Percentiles rank a stretch among this genome's conserved stretches.
Evolutionary conservation across 164 flowering plant species (phyloP).

Genomic region (Vitis riparia): DNA sequence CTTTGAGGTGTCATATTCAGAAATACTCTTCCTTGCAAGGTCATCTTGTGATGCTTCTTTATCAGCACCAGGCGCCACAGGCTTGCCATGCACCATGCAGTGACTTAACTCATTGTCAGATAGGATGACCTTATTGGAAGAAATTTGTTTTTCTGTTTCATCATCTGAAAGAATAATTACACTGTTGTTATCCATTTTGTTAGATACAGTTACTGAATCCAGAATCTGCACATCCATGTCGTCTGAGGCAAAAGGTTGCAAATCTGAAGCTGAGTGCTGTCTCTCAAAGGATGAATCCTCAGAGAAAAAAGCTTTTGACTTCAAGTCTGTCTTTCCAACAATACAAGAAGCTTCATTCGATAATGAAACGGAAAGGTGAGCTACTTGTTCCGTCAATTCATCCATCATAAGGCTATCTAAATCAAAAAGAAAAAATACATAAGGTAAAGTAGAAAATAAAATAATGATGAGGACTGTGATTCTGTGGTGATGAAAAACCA

Average conservation of each 20-base stretch:
- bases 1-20: conserved; percentile 17
- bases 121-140: conserved; percentile 10
- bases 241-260: conserved; percentile 18
- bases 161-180: conserved; percentile 77
- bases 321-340: conserved; percentile 18
- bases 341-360: conserved; percentile 27
- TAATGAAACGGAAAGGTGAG: conserved; percentile 60
- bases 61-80: conserved; percentile 13
- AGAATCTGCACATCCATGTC: conserved; percentile 30
- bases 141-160: conserved; percentile 43
- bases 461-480: neutral
- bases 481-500: neutral
- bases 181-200: conserved; percentile 10
- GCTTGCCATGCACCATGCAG: conserved; percentile 10
- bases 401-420: conserved; percentile 54
- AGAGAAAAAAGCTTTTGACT: conserved; percentile 17
- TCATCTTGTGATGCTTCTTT: conserved; percentile 11
- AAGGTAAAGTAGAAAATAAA: neutral
- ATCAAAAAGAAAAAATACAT: conserved; percentile 10
- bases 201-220: conserved; percentile 17
- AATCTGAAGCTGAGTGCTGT: conserved; percentile 19
- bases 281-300: conserved; percentile 25
- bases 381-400: conserved; percentile 54
- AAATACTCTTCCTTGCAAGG: conserved; percentile 16
- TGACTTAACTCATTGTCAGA: conserved; percentile 18